A percentile compares a stretch with the other conserved stretches of the same genome.
Evolutionary conservation across 345 rosid species (phyloP).

Genomic region (Eucalyptus marginata): DNA sequence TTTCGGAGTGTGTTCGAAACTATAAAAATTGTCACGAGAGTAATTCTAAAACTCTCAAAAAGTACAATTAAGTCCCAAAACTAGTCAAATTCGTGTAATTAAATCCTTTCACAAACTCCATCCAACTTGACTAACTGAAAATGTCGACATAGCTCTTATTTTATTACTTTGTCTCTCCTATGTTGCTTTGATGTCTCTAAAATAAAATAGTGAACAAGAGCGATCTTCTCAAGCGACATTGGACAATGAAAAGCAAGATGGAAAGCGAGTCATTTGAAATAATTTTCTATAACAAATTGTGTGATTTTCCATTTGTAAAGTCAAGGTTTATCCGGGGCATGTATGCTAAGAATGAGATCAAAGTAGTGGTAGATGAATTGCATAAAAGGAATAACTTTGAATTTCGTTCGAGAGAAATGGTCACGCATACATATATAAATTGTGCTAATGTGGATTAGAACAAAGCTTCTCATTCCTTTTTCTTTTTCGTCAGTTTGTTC

Average conservation of each 20-base stretch:
- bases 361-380: background rate
- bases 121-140: background rate
- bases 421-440: background rate
- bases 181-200: background rate
- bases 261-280: background rate
- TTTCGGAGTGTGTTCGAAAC: background rate
- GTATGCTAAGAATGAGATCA: background rate
- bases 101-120: background rate
- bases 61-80: rapidly evolving
- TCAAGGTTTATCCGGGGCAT: background rate
- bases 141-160: background rate
- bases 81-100: background rate
- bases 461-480: no score
- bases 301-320: background rate
- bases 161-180: background rate
- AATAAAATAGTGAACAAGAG: background rate
- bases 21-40: background rate
- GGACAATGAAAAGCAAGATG: background rate
- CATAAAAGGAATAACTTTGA: background rate
- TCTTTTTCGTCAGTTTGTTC: no score
- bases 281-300: background rate
- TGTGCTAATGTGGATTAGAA: background rate
- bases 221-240: background rate
- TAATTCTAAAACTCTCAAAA: background rate
- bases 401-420: no score